Conservation (phyloP, 345 rosid genomes). For the Barbarea vulgaris region DNA sequence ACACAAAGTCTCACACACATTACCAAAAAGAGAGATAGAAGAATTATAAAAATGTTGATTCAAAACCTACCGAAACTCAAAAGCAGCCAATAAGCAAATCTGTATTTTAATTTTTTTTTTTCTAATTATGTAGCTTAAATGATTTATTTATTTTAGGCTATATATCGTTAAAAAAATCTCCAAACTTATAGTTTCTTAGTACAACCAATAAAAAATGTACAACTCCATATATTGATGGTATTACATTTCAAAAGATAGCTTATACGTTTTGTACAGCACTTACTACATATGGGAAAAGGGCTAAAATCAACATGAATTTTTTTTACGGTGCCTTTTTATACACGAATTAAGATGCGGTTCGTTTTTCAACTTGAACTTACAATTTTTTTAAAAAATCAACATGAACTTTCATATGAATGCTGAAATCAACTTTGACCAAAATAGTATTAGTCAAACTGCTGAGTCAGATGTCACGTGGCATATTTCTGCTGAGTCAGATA, state of each 20-base stretch:
- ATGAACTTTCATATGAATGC: too few species aligned
- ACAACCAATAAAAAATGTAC: not conserved
- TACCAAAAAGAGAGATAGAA: constrained; percentile 30
- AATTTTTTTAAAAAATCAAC: too few species aligned
- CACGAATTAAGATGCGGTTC: too few species aligned
- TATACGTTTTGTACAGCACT: not conserved
- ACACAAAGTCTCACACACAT: constrained; percentile 27
- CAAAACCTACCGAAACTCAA: constrained; percentile 11
- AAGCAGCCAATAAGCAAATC: constrained; percentile 11
- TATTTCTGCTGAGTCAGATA: too few species aligned
- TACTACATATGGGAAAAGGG: too few species aligned
- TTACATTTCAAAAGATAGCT: not conserved
- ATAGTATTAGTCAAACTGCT: too few species aligned
- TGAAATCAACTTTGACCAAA: too few species aligned
- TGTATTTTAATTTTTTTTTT: not conserved
- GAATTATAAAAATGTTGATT: constrained; percentile 8
- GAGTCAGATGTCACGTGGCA: too few species aligned
- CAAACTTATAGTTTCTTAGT: not conserved
- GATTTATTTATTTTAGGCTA: not conserved
- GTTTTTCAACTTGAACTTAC: too few species aligned
- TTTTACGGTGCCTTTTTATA: too few species aligned
- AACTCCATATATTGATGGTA: not conserved
- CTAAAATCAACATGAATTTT: too few species aligned
- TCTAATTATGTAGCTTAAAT: not conserved
- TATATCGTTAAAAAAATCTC: not conserved